Evolutionary conservation across 768 basidiomycete species (phyloP).

Genomic region (Mrakia blollopis): DNA sequence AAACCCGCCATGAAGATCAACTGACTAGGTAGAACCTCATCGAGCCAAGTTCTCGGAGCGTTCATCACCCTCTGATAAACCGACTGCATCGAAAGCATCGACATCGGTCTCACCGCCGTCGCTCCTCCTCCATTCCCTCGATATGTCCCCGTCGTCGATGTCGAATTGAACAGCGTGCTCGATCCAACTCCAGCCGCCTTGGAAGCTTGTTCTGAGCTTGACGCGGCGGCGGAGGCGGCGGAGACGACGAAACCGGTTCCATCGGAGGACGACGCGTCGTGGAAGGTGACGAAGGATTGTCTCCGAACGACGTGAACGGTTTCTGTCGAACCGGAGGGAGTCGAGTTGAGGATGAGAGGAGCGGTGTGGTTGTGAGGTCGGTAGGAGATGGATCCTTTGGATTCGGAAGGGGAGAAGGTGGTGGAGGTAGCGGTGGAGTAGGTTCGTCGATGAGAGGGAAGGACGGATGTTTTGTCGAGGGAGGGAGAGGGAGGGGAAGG

Average conservation of each 20-base stretch:
- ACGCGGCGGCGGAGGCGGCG: neutral
- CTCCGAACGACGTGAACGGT: neutral
- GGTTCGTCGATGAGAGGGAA: neutral
- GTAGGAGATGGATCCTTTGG: neutral
- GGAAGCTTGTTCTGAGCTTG: neutral
- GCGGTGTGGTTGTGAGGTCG: neutral
- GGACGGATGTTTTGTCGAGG: neutral
- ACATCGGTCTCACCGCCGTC: neutral
- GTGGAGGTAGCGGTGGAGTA: constrained; percentile 15
- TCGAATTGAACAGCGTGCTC: neutral
- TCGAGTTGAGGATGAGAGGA: neutral
- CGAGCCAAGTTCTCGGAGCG: constrained; percentile 12
- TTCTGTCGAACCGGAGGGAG: neutral
- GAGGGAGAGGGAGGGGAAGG: constrained; percentile 12
- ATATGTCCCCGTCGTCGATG: neutral
- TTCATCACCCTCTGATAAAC: constrained; percentile 3
- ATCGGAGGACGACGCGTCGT: neutral
- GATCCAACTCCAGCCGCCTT: neutral
- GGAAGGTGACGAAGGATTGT: neutral
- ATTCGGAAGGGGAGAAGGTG: neutral
- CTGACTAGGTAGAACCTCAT: constrained; percentile 26
- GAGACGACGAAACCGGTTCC: no score
- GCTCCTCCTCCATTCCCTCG: neutral
- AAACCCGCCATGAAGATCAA: constrained; percentile 29
- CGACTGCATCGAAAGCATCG: neutral